These are phyloP conservation scores for Pseudognaphalium luteoalbum DNA, from an alignment of 129 eudicot genomes.

Conservation along the genomic window DNA sequence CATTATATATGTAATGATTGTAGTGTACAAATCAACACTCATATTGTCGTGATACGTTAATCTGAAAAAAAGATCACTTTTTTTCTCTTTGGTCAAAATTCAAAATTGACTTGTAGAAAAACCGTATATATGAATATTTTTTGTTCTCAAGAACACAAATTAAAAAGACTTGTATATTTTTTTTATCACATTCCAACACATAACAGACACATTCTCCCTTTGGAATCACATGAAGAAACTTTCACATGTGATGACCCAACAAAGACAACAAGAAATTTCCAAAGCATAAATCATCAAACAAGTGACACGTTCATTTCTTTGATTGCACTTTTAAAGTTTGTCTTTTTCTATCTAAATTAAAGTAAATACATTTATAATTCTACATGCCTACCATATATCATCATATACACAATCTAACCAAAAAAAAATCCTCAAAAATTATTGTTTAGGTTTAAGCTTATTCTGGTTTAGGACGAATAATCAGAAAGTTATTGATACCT, in stretches of 20 bases:
- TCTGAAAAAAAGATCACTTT: too few relatives aligned
- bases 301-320: constrained; percentile 39
- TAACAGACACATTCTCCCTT: constrained; percentile 32
- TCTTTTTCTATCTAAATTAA: constrained; percentile 23
- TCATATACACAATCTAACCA: too few relatives aligned
- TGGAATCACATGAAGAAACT: constrained; percentile 43
- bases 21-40: too few relatives aligned
- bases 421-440: too few relatives aligned
- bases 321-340: constrained; percentile 35
- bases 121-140: too few relatives aligned
- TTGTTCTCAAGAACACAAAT: background rate
- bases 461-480: too few relatives aligned
- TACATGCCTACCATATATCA: constrained; percentile 12
- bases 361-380: constrained; percentile 16
- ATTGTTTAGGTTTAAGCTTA: too few relatives aligned
- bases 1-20: too few relatives aligned
- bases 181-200: constrained; percentile 28
- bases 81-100: too few relatives aligned
- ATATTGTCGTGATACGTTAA: too few relatives aligned
- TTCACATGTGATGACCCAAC: constrained; percentile 40
- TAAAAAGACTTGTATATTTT: background rate
- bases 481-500: too few relatives aligned
- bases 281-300: constrained; percentile 41
- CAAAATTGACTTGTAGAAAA: too few relatives aligned
- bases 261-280: constrained; percentile 39